Percentiles rank a stretch among this genome's conserved stretches.
phyloP scores from a whole-genome alignment of 208 protist species.

The Leishmania tarentolae region DNA sequence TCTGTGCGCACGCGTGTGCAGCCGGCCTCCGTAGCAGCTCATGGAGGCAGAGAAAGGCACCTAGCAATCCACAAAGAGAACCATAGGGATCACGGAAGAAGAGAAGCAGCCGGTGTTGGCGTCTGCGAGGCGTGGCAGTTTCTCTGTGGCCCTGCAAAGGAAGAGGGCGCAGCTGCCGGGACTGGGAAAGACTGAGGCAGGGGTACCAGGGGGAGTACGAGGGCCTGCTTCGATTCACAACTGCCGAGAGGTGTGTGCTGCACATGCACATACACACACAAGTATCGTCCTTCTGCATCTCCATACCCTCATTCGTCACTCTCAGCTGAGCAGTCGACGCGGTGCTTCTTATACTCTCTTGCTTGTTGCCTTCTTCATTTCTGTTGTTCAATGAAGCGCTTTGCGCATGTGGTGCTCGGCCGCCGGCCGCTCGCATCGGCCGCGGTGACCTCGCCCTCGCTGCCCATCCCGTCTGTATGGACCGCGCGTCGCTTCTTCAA shows the following conservation, averaged over 20 bases:
- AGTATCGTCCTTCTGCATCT: not conserved
- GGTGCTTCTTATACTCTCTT: not conserved
- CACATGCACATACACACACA: not conserved
- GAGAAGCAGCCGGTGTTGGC: too few relatives aligned
- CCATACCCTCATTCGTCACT: not conserved
- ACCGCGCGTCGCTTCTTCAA: constrained; percentile 54
- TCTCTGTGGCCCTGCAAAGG: not conserved
- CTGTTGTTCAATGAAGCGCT: constrained; percentile 19
- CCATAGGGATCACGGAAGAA: not conserved
- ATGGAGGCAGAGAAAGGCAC: not conserved
- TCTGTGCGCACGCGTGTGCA: not conserved
- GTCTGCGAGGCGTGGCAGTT: not conserved
- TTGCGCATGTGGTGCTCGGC: constrained; percentile 7
- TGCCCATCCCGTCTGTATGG: constrained; percentile 8
- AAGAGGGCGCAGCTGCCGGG: not conserved
- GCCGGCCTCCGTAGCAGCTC: not conserved
- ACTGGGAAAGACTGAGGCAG: not conserved
- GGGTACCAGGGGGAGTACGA: not conserved
- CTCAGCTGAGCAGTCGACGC: not conserved
- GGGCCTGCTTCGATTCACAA: not conserved
- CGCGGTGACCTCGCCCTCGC: not conserved
- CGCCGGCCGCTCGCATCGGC: not conserved
- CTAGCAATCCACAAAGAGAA: not conserved
- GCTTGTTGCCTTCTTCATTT: not conserved
- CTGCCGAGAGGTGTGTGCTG: not conserved